phyloP scores from a whole-genome alignment of 176 grass and related monocot species.

The Bonia amplexicaulis region DNA sequence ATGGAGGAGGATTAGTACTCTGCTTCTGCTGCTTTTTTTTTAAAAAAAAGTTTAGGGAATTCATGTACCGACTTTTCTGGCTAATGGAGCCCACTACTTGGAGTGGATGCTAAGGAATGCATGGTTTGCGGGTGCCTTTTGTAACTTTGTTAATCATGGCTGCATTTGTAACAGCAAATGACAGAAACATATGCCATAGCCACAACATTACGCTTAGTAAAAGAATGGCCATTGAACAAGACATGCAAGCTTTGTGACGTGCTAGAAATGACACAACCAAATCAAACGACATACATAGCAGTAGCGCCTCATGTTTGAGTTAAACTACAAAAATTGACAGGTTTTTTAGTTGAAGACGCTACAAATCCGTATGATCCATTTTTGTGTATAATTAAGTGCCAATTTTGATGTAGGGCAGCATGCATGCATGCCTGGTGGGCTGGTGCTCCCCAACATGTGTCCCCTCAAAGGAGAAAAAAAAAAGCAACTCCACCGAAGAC shows the following conservation, averaged over 20 bases:
- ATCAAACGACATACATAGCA: neutral
- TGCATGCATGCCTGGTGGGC: constrained; percentile 20
- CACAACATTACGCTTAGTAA: neutral
- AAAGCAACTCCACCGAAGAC: constrained; percentile 11
- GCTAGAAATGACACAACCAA: neutral
- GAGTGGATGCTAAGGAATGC: constrained; percentile 39
- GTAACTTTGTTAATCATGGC: neutral
- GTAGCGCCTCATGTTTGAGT: neutral
- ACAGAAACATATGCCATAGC: neutral
- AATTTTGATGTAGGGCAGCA: neutral
- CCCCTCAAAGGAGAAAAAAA: constrained; percentile 6
- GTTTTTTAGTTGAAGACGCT: neutral
- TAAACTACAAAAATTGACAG: neutral
- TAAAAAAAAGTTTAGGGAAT: neutral
- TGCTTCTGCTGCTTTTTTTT: neutral
- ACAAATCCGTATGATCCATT: neutral
- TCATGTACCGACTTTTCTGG: constrained; percentile 14
- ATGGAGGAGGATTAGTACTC: neutral
- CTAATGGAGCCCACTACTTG: constrained; percentile 10
- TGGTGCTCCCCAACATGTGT: constrained; percentile 37
- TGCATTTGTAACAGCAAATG: neutral
- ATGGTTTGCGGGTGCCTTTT: neutral
- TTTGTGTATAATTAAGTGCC: neutral
- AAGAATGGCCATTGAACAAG: neutral
- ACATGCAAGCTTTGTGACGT: neutral